A percentile compares a stretch with the other conserved stretches of the same genome.
These are phyloP conservation scores for Chiua virens DNA, from an alignment of 768 basidiomycete species.

Conservation along the genomic window DNA sequence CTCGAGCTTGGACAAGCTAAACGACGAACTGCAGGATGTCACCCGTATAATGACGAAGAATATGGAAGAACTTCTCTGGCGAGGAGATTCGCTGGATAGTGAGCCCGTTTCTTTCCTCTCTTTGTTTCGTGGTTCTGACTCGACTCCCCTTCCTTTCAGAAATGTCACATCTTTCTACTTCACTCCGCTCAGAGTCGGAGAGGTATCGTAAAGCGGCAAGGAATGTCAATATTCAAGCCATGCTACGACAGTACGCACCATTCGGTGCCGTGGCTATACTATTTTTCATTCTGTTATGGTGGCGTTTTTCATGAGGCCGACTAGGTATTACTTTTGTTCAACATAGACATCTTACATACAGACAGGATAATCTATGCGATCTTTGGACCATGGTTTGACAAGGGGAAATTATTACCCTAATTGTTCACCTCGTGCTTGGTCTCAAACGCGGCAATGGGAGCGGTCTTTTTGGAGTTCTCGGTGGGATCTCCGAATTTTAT, in stretches of 20 bases:
- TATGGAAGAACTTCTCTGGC: slow-evolving; percentile 98
- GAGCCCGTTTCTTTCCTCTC: slow-evolving; percentile 30
- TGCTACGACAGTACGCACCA: slow-evolving; percentile 95
- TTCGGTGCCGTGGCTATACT: slow-evolving; percentile 80
- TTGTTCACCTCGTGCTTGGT: not conserved
- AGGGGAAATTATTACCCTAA: not conserved
- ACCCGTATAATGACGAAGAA: slow-evolving; percentile 99
- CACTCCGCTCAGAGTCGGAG: slow-evolving; percentile 92
- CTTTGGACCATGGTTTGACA: slow-evolving; percentile 2
- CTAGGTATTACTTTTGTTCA: slow-evolving; percentile 11
- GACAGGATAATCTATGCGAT: slow-evolving; percentile 28
- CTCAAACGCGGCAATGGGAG: too few relatives aligned
- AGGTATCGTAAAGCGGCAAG: slow-evolving; percentile 95
- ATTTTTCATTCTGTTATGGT: slow-evolving; percentile 73
- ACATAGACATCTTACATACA: slow-evolving; percentile 23
- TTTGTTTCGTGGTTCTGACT: not conserved
- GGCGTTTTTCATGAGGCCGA: slow-evolving; percentile 63
- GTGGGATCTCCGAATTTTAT: not conserved
- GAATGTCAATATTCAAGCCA: slow-evolving; percentile 91
- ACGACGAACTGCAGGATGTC: slow-evolving; percentile 96
- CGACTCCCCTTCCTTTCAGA: slow-evolving; percentile 43
- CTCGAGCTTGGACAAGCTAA: slow-evolving; percentile 80
- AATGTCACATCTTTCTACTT: slow-evolving; percentile 96
- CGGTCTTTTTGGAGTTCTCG: not conserved
- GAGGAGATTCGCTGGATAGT: slow-evolving; percentile 97